These are phyloP conservation scores for Acacia acuminata DNA, from an alignment of 306 rosid genomes.

Conservation along the genomic window DNA sequence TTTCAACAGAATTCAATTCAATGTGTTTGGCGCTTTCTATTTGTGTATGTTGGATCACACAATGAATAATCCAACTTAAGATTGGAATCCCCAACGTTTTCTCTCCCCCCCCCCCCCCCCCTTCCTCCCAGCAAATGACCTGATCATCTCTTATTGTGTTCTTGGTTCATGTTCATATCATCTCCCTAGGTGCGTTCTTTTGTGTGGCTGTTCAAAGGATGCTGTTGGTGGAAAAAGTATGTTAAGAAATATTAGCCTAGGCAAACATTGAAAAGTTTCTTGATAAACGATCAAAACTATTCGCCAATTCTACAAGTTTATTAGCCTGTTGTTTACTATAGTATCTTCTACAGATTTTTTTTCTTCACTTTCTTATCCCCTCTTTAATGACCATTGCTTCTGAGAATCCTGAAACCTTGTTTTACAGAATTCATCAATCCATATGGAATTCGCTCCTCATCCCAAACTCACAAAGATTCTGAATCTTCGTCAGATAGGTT, in stretches of 20 bases:
- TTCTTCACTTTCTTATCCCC: background rate
- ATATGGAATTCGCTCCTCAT: conserved; percentile 72
- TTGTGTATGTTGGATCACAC: conserved; percentile 26
- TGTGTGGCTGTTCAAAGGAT: background rate
- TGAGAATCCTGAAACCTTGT: conserved; percentile 24
- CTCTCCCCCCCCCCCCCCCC: background rate
- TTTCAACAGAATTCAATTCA: background rate
- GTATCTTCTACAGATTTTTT: background rate
- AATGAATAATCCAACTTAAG: conserved; percentile 9
- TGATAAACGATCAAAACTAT: background rate
- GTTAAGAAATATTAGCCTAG: background rate
- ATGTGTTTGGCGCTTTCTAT: background rate
- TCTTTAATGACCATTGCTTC: conserved; percentile 17
- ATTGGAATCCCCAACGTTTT: background rate
- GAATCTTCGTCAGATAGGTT: conserved; percentile 75
- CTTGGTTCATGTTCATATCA: conserved; percentile 15
- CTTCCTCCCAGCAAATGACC: background rate
- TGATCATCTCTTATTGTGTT: conserved; percentile 1
- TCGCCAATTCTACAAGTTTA: background rate
- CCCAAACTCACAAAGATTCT: conserved; percentile 54
- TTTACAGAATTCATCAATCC: conserved; percentile 85
- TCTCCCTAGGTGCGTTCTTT: background rate
- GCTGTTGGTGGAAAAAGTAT: background rate
- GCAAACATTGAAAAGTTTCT: background rate
- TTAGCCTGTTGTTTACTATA: background rate